Evolutionary conservation across 1,284 basidiomycete genomes (phyloP).

Genomic region (Mycosarcoma maydis): DNA sequence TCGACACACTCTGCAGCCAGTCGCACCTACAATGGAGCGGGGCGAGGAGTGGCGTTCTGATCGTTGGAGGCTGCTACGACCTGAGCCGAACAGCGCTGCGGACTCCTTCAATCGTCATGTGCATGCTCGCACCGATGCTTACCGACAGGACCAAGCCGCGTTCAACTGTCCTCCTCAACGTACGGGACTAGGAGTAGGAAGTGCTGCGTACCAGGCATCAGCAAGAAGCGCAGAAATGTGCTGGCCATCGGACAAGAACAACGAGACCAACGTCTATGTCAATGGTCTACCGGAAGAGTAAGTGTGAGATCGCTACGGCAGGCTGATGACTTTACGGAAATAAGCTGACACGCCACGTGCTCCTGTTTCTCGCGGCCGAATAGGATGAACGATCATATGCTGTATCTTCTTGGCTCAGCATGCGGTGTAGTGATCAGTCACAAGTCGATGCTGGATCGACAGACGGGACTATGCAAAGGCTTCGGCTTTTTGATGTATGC

Average conservation of each 20-base stretch:
- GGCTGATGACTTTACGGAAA: neutral
- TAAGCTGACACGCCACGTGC: neutral
- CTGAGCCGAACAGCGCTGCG: neutral
- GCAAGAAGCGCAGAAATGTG: slow-evolving; percentile 4
- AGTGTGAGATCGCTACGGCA: slow-evolving; percentile 5
- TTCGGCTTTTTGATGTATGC: slow-evolving; percentile 61
- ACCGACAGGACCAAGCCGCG: neutral
- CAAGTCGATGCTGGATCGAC: slow-evolving; percentile 60
- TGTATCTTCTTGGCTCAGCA: slow-evolving; percentile 48
- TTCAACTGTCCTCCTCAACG: neutral
- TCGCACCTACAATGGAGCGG: slow-evolving; percentile 15
- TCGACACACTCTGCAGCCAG: slow-evolving; percentile 10
- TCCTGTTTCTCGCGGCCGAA: neutral
- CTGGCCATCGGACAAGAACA: slow-evolving; percentile 9
- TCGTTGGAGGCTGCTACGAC: slow-evolving; percentile 15
- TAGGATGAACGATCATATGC: slow-evolving; percentile 53
- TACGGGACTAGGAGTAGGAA: neutral
- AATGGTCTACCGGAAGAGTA: slow-evolving; percentile 53
- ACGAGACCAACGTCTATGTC: slow-evolving; percentile 56
- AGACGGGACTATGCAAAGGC: slow-evolving; percentile 59
- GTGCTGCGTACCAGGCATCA: neutral
- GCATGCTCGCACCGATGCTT: neutral
- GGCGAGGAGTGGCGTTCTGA: slow-evolving; percentile 10
- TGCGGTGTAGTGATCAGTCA: slow-evolving; percentile 60
- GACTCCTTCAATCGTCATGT: neutral